A percentile compares a stretch with the other conserved stretches of the same genome.
Conservation (phyloP, 768 basidiomycete genomes). For the Saitozyma podzolica region DNA sequence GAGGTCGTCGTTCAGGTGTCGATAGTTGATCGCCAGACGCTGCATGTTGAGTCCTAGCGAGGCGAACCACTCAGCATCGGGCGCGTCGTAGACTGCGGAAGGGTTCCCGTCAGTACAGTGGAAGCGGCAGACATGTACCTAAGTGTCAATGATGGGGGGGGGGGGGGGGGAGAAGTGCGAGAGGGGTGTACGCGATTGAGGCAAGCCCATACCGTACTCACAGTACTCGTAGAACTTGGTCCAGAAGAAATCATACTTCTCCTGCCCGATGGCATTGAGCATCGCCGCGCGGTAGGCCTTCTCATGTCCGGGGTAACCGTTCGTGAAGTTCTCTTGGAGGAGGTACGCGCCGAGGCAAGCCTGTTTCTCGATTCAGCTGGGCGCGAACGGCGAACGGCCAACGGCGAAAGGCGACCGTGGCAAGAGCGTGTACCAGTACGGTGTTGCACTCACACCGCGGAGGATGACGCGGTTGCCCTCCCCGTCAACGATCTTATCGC, state of each 20-base stretch:
- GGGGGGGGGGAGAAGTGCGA: too few relatives aligned
- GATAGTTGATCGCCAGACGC: conserved; percentile 58
- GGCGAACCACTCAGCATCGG: conserved; percentile 74
- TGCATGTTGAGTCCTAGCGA: conserved; percentile 74
- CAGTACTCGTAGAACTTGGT: conserved; percentile 61
- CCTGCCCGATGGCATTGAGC: conserved; percentile 62
- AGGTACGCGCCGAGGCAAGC: conserved; percentile 6
- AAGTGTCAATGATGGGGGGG: too few relatives aligned
- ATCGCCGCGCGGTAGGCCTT: conserved; percentile 68
- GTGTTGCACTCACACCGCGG: not conserved
- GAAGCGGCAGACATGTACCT: not conserved
- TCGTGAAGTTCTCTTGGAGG: conserved; percentile 56
- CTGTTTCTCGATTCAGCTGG: not conserved
- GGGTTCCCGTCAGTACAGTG: conserved; percentile 60
- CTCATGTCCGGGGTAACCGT: conserved; percentile 76
- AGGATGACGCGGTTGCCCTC: conserved; percentile 1
- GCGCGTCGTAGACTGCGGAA: conserved; percentile 75
- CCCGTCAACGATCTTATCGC: conserved; percentile 2
- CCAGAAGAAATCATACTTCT: conserved; percentile 70
- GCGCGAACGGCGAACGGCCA: too few relatives aligned
- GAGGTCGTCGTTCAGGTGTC: conserved; percentile 61
- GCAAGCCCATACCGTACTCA: not conserved
- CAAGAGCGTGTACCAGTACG: not conserved
- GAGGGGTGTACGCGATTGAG: not conserved
- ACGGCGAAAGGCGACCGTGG: too few relatives aligned